phyloP scores from a whole-genome alignment of 345 rosid genomes.

The Noccaea caerulescens region DNA sequence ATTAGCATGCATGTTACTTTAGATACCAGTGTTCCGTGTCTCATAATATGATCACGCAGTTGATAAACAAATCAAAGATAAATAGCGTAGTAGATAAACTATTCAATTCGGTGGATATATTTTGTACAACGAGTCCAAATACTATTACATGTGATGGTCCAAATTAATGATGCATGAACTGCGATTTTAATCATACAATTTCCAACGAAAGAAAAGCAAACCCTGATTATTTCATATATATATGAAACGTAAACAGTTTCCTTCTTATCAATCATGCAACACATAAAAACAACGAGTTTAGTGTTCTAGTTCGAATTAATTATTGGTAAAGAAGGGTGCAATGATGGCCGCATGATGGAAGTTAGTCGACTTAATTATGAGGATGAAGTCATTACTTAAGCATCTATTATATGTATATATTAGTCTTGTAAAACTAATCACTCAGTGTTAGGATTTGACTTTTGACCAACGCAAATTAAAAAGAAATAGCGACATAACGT shows the following conservation, averaged over 20 bases:
- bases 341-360: conserved; percentile 44
- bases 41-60: conserved; percentile 17
- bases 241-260: conserved; percentile 2
- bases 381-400: conserved; percentile 26
- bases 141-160: conserved; percentile 42
- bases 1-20: conserved; percentile 63
- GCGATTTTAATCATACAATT: conserved; percentile 32
- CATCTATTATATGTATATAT: conserved; percentile 29
- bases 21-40: conserved; percentile 43
- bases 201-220: conserved; percentile 5
- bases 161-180: conserved; percentile 39
- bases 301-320: conserved; percentile 15
- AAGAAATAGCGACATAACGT: conserved; percentile 28
- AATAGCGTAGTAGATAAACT: conserved; percentile 22
- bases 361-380: conserved; percentile 37
- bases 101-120: conserved; percentile 36
- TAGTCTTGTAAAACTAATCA: conserved; percentile 24
- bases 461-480: conserved; percentile 30
- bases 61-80: conserved; percentile 11
- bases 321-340: conserved; percentile 20
- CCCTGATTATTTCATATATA: background rate
- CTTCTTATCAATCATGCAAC: conserved; percentile 27
- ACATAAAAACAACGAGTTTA: conserved; percentile 31
- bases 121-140: conserved; percentile 33
- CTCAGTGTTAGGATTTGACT: conserved; percentile 35